phyloP scores from a whole-genome alignment of 2,329 filamentous ascomycete genomes.

The Clarireedia homoeocarpa region DNA sequence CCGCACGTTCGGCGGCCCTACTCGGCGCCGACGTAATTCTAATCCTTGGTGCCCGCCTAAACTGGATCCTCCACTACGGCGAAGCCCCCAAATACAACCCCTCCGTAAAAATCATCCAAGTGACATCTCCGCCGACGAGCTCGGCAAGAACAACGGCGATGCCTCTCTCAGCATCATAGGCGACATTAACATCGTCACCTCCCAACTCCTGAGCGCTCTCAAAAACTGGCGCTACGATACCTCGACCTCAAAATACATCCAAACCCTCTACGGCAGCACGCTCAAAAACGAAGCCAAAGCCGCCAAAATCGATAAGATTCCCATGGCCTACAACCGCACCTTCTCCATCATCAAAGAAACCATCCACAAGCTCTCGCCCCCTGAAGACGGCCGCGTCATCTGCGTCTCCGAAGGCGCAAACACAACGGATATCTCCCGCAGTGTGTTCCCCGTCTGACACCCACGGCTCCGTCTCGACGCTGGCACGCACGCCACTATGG shows the following conservation, averaged over 20 bases:
- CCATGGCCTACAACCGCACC: constrained; percentile 42
- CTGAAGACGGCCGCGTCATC: constrained; percentile 39
- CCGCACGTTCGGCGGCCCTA: constrained; percentile 45
- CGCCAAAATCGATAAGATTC: constrained; percentile 31
- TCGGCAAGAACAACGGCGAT: constrained; percentile 42
- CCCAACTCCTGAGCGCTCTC: constrained; percentile 37
- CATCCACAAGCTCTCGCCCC: constrained; percentile 38
- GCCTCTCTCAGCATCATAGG: constrained; percentile 42
- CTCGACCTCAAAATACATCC: constrained; percentile 28
- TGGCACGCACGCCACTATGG: constrained; percentile 52
- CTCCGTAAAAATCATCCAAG: constrained; percentile 44
- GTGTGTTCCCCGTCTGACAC: constrained; percentile 44
- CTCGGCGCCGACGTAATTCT: constrained; percentile 47
- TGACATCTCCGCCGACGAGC: constrained; percentile 47
- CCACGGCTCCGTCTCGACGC: constrained; percentile 49
- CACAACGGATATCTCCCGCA: constrained; percentile 53
- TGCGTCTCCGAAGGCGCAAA: constrained; percentile 52
- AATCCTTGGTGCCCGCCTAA: constrained; percentile 45
- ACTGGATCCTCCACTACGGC: constrained; percentile 52
- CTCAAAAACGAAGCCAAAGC: constrained; percentile 41
- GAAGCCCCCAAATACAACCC: constrained; percentile 46
- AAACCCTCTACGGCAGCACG: constrained; percentile 30
- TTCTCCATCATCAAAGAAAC: constrained; percentile 45
- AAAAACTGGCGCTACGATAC: constrained; percentile 37
- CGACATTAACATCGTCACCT: constrained; percentile 41